These are phyloP conservation scores for Solanum virginianum DNA, from an alignment of 257 asterid genomes.

Conservation along the genomic window DNA sequence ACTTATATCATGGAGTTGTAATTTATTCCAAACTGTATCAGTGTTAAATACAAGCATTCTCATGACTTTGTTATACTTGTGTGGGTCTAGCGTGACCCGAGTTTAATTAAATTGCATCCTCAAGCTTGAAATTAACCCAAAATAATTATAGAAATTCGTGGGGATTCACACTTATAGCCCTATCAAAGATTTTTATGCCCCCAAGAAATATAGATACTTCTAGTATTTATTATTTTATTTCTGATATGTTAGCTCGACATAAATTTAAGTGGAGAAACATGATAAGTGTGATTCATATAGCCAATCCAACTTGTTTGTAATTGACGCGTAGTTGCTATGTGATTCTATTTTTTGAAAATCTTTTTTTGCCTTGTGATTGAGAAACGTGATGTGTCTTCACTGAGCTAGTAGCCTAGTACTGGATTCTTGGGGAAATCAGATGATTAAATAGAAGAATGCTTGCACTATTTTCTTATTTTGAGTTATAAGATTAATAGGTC, in stretches of 20 bases:
- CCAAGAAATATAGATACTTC: neutral
- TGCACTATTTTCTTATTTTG: neutral
- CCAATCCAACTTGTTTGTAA: neutral
- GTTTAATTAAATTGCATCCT: neutral
- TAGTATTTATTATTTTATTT: neutral
- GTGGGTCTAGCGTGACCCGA: neutral
- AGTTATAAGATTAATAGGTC: neutral
- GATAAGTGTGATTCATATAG: neutral
- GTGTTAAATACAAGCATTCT: neutral
- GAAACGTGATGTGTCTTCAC: neutral
- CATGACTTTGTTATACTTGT: neutral
- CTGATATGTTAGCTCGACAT: neutral
- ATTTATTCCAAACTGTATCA: neutral
- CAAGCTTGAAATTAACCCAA: neutral
- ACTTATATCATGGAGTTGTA: neutral
- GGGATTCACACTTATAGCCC: neutral
- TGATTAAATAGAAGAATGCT: neutral
- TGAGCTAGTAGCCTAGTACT: neutral
- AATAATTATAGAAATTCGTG: neutral
- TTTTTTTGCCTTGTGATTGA: neutral
- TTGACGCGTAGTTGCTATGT: neutral
- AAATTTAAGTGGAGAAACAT: neutral
- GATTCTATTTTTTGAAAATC: neutral
- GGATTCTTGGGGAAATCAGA: neutral
- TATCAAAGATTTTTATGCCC: neutral